Evolutionary conservation across 202 grass and related monocot genomes (phyloP).

Genomic region (Zoysia matrella): DNA sequence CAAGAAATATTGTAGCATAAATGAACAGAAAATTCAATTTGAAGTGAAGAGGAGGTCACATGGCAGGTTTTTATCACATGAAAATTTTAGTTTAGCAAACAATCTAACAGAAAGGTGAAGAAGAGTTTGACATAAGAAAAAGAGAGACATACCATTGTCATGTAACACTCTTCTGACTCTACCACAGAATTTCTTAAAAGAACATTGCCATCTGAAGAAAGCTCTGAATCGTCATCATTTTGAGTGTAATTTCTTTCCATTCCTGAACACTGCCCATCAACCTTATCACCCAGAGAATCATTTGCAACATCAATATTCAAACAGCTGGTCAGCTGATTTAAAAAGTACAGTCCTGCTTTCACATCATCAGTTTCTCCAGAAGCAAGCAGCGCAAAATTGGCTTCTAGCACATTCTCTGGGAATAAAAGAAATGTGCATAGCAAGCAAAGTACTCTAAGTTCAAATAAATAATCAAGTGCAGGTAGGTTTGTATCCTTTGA

Average conservation of each 20-base stretch:
- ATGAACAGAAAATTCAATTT: conserved; percentile 8
- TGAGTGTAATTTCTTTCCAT: conserved; percentile 41
- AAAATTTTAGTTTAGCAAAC: conserved; percentile 15
- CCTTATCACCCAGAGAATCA: conserved; percentile 49
- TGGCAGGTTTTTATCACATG: conserved; percentile 7
- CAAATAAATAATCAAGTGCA: conserved; percentile 62
- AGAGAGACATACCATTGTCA: conserved; percentile 65
- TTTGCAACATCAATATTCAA: conserved; percentile 49
- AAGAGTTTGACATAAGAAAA: conserved; percentile 29
- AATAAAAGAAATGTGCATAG: too few relatives aligned
- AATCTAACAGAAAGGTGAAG: conserved; percentile 32
- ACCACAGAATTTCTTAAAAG: conserved; percentile 38
- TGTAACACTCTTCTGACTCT: conserved; percentile 62
- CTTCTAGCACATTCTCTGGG: too few relatives aligned
- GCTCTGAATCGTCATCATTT: conserved; percentile 43
- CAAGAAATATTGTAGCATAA: conserved; percentile 9
- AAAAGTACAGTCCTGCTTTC: conserved; percentile 65
- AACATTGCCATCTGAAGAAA: conserved; percentile 30
- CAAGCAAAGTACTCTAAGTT: conserved; percentile 73
- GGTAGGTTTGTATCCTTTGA: conserved; percentile 42
- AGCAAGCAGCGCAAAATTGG: conserved; percentile 70
- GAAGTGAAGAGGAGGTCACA: conserved; percentile 12
- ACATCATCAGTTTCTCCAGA: conserved; percentile 68
- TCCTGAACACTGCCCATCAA: conserved; percentile 36
- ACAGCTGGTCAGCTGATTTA: conserved; percentile 78